phyloP scores from a whole-genome alignment of 805 yeast genomes.

The Candida morakotiae region DNA sequence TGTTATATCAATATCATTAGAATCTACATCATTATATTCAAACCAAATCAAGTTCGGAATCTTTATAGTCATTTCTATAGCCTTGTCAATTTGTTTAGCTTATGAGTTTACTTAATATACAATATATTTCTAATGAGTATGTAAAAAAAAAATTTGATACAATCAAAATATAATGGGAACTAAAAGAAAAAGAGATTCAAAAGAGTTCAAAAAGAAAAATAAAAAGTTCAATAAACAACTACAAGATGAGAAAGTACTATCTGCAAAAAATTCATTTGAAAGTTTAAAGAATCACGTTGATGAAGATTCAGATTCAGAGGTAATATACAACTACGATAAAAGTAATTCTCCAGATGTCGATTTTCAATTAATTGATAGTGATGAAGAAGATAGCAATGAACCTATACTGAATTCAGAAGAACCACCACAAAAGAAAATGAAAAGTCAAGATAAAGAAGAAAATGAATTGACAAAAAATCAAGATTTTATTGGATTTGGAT shows the following conservation, averaged over 20 bases:
- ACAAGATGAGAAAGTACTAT: not conserved
- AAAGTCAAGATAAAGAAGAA: conserved; percentile 7
- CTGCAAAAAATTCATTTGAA: conserved; percentile 17
- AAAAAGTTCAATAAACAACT: conserved; percentile 14
- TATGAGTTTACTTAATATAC: not conserved
- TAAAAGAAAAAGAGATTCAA: conserved; percentile 21
- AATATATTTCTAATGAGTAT: not conserved
- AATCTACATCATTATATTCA: not conserved
- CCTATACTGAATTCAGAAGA: conserved; percentile 4
- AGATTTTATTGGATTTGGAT: conserved; percentile 56
- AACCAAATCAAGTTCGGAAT: not conserved
- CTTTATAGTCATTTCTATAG: not conserved
- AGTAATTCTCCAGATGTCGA: conserved; percentile 21
- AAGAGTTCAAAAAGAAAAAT: conserved; percentile 15
- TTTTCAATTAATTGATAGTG: conserved; percentile 28
- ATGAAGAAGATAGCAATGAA: conserved; percentile 18
- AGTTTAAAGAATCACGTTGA: conserved; percentile 14
- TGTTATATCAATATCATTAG: not conserved
- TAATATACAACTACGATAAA: conserved; percentile 18
- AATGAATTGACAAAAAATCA: conserved; percentile 42
- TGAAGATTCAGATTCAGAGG: conserved; percentile 19
- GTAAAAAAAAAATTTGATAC: not conserved
- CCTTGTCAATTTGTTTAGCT: not conserved
- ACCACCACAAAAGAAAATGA: conserved; percentile 3
- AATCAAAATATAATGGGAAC: conserved; percentile 9